A percentile compares a stretch with the other conserved stretches of the same genome.
Conservation (phyloP, 2,329 filamentous ascomycete genomes). For the Colletotrichum sublineola region DNA sequence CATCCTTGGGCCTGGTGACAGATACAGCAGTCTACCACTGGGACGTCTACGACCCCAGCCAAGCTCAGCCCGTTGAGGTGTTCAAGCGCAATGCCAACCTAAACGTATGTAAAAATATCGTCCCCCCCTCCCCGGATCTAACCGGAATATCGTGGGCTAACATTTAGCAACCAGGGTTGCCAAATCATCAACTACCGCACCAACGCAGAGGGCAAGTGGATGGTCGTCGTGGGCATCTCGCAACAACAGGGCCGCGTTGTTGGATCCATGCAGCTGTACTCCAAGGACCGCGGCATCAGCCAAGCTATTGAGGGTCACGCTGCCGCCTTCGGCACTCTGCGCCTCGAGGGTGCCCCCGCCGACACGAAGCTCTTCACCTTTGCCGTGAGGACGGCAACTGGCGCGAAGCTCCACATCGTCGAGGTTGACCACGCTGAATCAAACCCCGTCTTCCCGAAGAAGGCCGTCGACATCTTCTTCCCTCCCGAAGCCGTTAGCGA, state of each 20-base stretch:
- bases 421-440: constrained; percentile 94
- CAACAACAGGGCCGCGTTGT: constrained; percentile 94
- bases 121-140: not conserved
- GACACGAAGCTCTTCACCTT: constrained; percentile 98
- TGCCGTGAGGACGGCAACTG: constrained; percentile 88
- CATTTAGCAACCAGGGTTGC: constrained; percentile 73
- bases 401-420: constrained; percentile 96
- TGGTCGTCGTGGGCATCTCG: constrained; percentile 96
- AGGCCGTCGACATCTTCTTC: constrained; percentile 98
- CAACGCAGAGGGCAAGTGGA: constrained; percentile 97
- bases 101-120: constrained; percentile 69
- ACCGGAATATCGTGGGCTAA: constrained; percentile 17
- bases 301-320: constrained; percentile 98
- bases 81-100: constrained; percentile 96
- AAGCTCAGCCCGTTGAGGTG: constrained; percentile 85
- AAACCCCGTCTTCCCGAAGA: constrained; percentile 93
- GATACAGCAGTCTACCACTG: constrained; percentile 95
- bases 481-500: constrained; percentile 95
- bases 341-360: constrained; percentile 87
- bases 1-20: constrained; percentile 88
- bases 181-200: constrained; percentile 99
- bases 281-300: constrained; percentile 94
- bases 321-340: constrained; percentile 90
- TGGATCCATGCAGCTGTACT: constrained; percentile 97
- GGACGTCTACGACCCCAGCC: constrained; percentile 91